Percentiles rank a stretch among this genome's conserved stretches.
Evolutionary conservation across 768 basidiomycete genomes (phyloP).

Genomic region (Termitomyces bulborhizus): DNA sequence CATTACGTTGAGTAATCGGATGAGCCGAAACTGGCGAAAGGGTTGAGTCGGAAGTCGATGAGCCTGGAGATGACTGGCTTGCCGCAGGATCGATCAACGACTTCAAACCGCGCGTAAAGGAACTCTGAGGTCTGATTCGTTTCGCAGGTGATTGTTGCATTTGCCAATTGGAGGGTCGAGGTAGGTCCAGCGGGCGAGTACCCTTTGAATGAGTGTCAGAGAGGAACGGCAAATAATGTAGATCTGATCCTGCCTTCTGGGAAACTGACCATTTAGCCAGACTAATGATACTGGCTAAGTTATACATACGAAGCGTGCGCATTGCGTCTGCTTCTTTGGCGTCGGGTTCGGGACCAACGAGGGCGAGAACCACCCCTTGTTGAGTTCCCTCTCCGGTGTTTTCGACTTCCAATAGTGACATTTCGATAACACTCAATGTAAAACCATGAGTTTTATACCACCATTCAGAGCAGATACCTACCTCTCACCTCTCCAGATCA

Average conservation of each 20-base stretch:
- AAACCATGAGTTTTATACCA: neutral
- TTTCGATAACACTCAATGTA: constrained; percentile 60
- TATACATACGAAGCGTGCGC: constrained; percentile 75
- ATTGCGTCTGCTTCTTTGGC: constrained; percentile 49
- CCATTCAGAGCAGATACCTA: constrained; percentile 25
- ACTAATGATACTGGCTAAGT: constrained; percentile 64
- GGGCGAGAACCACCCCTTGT: constrained; percentile 71
- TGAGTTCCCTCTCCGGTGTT: constrained; percentile 42
- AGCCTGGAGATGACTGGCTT: constrained; percentile 15
- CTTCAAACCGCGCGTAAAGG: constrained; percentile 59
- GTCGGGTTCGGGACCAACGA: constrained; percentile 61
- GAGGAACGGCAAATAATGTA: neutral
- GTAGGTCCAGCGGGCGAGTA: constrained; percentile 54
- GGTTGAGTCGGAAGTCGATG: constrained; percentile 27
- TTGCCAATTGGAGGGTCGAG: constrained; percentile 44
- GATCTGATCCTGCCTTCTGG: constrained; percentile 44
- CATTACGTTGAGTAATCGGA: constrained; percentile 1
- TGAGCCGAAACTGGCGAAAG: constrained; percentile 13
- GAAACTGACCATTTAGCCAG: constrained; percentile 70
- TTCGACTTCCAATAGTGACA: constrained; percentile 69
- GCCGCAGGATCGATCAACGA: constrained; percentile 38
- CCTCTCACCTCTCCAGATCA: constrained; percentile 78
- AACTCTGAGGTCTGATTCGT: constrained; percentile 47
- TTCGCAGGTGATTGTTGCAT: constrained; percentile 41
- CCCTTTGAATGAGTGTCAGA: constrained; percentile 32